Conservation (phyloP, 495 filamentous ascomycete species). For the Trichoderma asperelloides region DNA sequence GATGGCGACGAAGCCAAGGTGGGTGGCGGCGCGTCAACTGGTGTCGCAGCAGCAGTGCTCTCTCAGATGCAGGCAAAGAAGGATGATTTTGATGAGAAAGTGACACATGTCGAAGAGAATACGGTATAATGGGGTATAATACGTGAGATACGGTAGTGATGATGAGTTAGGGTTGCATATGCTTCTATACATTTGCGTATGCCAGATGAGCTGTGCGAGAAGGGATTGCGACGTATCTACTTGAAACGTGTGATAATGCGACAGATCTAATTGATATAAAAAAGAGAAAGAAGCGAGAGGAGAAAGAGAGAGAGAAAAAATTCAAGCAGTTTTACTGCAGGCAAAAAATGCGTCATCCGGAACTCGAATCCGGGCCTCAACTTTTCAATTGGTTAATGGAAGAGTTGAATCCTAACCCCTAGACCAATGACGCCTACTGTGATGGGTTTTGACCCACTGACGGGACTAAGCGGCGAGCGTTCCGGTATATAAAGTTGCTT, state of each 20-base stretch:
- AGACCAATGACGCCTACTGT: background rate
- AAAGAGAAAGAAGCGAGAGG: background rate
- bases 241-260: background rate
- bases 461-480: background rate
- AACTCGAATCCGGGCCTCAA: constrained; percentile 8
- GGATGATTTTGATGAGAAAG: background rate
- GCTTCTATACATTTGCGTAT: background rate
- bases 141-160: background rate
- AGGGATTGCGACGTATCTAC: too few relatives aligned
- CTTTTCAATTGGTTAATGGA: background rate
- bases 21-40: background rate
- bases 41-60: background rate
- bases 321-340: background rate
- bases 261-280: too few relatives aligned
- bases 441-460: background rate
- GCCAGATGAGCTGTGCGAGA: too few relatives aligned
- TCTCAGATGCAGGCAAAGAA: background rate
- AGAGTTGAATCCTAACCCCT: constrained; percentile 9
- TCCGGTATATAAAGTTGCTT: background rate
- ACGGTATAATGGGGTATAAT: background rate
- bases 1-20: constrained; percentile 47
- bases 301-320: background rate
- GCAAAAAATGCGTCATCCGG: constrained; percentile 7
- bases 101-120: background rate
- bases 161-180: background rate